phyloP scores from a whole-genome alignment of 257 asterid genomes.

The Plantago elongata region DNA sequence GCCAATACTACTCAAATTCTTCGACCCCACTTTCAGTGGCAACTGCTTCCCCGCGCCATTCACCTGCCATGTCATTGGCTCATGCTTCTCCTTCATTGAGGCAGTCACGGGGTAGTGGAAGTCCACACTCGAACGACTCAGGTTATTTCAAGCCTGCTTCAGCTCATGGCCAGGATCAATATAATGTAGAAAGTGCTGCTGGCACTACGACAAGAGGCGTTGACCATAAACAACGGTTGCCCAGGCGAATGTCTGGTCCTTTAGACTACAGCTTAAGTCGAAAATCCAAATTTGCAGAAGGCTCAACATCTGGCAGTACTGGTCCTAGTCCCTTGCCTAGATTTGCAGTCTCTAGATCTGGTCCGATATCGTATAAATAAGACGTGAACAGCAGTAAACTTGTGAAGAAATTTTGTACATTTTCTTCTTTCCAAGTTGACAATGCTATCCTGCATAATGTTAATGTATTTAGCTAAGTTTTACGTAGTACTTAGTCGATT shows the following conservation, averaged over 20 bases:
- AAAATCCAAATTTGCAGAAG: conserved; percentile 58
- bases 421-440: conserved; percentile 16
- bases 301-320: conserved; percentile 78
- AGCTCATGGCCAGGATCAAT: conserved; percentile 57
- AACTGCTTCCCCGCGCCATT: conserved; percentile 65
- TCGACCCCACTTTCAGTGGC: conserved; percentile 46
- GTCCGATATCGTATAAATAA: conserved; percentile 77
- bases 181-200: conserved; percentile 43
- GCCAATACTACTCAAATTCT: conserved; percentile 75
- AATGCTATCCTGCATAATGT: conserved; percentile 8
- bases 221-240: conserved; percentile 45
- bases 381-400: conserved; percentile 11
- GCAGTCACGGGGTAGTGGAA: conserved; percentile 50
- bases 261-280: conserved; percentile 73
- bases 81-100: conserved; percentile 74
- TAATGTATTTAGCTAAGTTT: conserved; percentile 21
- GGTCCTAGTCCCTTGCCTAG: conserved; percentile 95
- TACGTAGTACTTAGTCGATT: conserved; percentile 14
- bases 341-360: conserved; percentile 91
- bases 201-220: conserved; percentile 27
- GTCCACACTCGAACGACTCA: conserved; percentile 56
- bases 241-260: conserved; percentile 79
- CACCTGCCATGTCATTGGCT: conserved; percentile 65
- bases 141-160: conserved; percentile 61
- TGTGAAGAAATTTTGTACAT: conserved; percentile 30